A percentile compares a stretch with the other conserved stretches of the same genome.
Conservation (phyloP, 805 yeast species). For the Candida khao-thaluensis region DNA sequence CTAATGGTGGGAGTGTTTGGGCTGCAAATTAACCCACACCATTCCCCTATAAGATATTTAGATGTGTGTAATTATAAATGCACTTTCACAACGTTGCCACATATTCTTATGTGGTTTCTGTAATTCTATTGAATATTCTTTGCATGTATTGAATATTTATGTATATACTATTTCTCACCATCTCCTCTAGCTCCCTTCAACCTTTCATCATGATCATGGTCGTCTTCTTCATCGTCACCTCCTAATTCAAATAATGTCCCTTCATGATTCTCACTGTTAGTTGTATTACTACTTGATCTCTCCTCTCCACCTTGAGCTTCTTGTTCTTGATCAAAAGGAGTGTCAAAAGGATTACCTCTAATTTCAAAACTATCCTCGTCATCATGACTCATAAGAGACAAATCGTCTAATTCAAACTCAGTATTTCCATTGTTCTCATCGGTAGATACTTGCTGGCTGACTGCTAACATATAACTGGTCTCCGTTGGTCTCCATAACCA, state of each 20-base stretch:
- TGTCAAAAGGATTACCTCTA: constrained; percentile 24
- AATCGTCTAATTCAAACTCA: constrained; percentile 60
- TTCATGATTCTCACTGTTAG: constrained; percentile 10
- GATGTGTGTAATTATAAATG: too few species aligned
- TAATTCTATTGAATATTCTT: too few species aligned
- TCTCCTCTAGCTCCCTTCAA: constrained; percentile 9
- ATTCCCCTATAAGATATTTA: too few species aligned
- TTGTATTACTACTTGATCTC: constrained; percentile 5
- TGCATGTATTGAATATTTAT: too few species aligned
- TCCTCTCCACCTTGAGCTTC: constrained; percentile 1
- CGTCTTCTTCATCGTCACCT: constrained; percentile 31
- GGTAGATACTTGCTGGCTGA: constrained; percentile 87
- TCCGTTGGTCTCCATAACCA: constrained; percentile 98
- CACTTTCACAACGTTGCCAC: too few species aligned
- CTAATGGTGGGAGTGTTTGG: constrained; percentile 44
- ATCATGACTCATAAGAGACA: constrained; percentile 51
- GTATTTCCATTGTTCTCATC: constrained; percentile 57
- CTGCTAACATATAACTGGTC: constrained; percentile 91
- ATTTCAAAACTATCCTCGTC: constrained; percentile 42
- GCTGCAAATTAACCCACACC: constrained; percentile 27
- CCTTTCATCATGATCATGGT: constrained; percentile 24
- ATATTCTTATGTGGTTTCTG: too few species aligned
- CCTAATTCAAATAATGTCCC: constrained; percentile 43
- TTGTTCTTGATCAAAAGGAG: constrained; percentile 25
- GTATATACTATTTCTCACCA: too few species aligned